Base-by-base conservation (phyloP, 23 red algal species). In the Gracilaria domingensis region DNA sequence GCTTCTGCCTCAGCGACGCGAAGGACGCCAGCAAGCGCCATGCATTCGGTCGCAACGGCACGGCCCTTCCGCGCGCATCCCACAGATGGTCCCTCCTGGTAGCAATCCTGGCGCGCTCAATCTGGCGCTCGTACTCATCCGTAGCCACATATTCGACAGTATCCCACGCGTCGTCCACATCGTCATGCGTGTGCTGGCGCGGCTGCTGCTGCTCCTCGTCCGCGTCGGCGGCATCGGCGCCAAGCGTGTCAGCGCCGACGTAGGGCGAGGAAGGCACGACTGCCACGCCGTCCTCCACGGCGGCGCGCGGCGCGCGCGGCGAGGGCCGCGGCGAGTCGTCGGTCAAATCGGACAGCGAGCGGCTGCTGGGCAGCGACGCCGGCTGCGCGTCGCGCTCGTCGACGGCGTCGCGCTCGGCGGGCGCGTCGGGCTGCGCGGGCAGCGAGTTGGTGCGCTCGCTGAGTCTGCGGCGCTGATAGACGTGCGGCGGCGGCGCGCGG, bases 131-230 rank as follows among this genome's bases (percentile, higher is more conserved):
- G 26, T 80, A 80, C 39, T 48, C 37, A 8, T 89, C 86, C 6
- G 86, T 89, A 25, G 77, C 50, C 23, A 80, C 74, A 51, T 90
- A 90, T 29, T 90, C 87, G 16, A 81, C 74, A 23, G 57, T 29
- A 18, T 90, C 56, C 50, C 51, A 80, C 7, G 74, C 76, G 59
- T 88, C 84, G 51, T 55, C 9, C 51, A 1, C 51, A 1, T 69
- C 30, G 18, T 64, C 59, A 30, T 32, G 6, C 2, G 30, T 24
- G 59, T 9, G 8, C 20, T 58, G 8, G 62, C 71, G 53, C 55
- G 23, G 21, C 39, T 42, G n/a, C n/a, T n/a, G n/a, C n/a, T n/a
- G n/a, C n/a, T n/a, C n/a, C n/a, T n/a, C n/a, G n/a, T n/a, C n/a
- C n/a, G n/a, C n/a, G n/a, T n/a, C n/a, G n/a, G n/a, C n/a, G n/a